Conservation (phyloP, 768 basidiomycete species). For the Megacollybia marginata region DNA sequence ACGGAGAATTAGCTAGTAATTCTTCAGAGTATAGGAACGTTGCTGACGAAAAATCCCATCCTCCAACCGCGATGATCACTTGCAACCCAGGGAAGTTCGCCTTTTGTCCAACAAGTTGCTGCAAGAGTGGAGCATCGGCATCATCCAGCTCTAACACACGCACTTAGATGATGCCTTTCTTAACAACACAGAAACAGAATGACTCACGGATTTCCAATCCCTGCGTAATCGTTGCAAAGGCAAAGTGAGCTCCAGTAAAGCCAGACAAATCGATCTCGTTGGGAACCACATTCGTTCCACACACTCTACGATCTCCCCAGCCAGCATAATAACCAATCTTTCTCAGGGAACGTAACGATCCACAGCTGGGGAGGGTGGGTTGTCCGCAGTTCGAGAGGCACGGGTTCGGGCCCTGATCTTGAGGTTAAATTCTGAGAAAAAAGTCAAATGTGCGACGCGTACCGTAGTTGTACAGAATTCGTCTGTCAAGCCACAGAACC, state of each 20-base stretch:
- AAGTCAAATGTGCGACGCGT: neutral
- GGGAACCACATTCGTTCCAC: constrained; percentile 6
- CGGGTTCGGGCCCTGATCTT: constrained; percentile 5
- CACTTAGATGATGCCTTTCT: too few species aligned
- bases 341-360: constrained; percentile 1
- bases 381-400: constrained; percentile 9
- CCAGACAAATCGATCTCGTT: constrained; percentile 10
- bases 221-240: constrained; percentile 14
- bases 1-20: neutral
- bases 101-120: constrained; percentile 7
- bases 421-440: neutral
- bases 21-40: neutral
- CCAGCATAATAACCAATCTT: constrained; percentile 17
- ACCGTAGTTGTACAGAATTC: constrained; percentile 15
- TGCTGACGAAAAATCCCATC: constrained; percentile 11
- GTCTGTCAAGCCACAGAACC: constrained; percentile 16
- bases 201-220: constrained; percentile 1
- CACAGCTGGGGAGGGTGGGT: constrained; percentile 7
- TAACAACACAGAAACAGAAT: neutral
- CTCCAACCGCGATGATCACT: constrained; percentile 14
- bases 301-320: constrained; percentile 9
- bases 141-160: constrained; percentile 3
- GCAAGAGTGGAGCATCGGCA: constrained; percentile 5
- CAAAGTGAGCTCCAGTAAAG: constrained; percentile 10
- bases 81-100: constrained; percentile 3